Base-by-base conservation (phyloP, 352 stramenopile species). In the Phytopythium helicoides region DNA sequence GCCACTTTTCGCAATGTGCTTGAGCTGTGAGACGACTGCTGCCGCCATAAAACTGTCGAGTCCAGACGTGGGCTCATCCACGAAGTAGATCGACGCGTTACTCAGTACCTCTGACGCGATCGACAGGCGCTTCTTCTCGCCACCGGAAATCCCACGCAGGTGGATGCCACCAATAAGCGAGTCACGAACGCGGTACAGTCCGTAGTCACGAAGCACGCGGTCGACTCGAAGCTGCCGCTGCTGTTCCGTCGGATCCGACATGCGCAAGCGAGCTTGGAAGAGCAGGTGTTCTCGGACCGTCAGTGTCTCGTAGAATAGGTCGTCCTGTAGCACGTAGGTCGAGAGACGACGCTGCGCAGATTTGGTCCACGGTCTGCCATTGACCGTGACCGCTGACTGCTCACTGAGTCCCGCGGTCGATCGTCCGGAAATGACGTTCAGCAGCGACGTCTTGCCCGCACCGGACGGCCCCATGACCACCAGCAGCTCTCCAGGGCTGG, bases 401-500 rank as follows among this genome's bases (percentile, higher is more conserved):
- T 83, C 81, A 15, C 71, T 69, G 8, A 52, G 15, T 10, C 31
- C 45, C 1, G 6, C 9, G 10, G 45, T 22, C 14, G 26, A 64
- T 45, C 92, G 71, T 11, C 91, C 67, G 0, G 92, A 86, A 41
- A 98, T 86, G 16, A 97, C 92, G 76, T 98, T 91, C 18, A 97
- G 79, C 11, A 98, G 74, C 12, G 92, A 97, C 14, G 82, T 97
- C 66, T 98, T 97, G 18, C 92, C 89, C 14, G 84, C 80, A 14
- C 83, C 82, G 0, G 65, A 80, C 1, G 72, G 67, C 8, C 81
- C 81, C 68, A 89, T 88, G 50, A 92, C 52, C n/a, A 81, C 75
- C n/a, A 87, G 42, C 8, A 89, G 52, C 31, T 76, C 58, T 15
- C 76, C 79, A 7, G 73, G 77, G 16, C 52, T 41, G 9, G 71